These are phyloP conservation scores for Aquilaria agallochum DNA, from an alignment of 441 rosid species.

Conservation along the genomic window DNA sequence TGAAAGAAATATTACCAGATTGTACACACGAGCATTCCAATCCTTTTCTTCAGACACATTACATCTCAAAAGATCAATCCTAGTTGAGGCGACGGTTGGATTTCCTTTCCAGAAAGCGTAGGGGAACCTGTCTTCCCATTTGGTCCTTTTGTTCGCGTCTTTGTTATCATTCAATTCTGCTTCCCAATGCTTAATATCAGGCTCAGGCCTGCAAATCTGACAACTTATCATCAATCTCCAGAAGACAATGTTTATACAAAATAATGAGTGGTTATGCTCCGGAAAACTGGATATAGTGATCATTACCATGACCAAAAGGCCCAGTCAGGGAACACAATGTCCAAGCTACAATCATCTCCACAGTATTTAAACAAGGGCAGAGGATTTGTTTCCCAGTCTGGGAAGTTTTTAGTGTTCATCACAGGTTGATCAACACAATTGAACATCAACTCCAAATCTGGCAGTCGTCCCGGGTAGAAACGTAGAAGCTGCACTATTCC, in stretches of 20 bases:
- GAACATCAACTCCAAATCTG: constrained; percentile 35
- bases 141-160: constrained; percentile 37
- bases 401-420: constrained; percentile 11
- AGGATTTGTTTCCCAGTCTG: constrained; percentile 12
- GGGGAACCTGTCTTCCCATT: constrained; percentile 46
- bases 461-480: constrained; percentile 29
- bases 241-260: background rate
- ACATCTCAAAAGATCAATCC: constrained; percentile 53
- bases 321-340: constrained; percentile 39
- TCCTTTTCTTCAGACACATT: constrained; percentile 40
- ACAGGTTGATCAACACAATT: constrained; percentile 23
- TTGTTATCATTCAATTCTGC: constrained; percentile 28
- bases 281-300: background rate
- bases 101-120: constrained; percentile 62
- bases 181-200: constrained; percentile 50
- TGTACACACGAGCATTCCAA: constrained; percentile 47
- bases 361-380: constrained; percentile 33
- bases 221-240: background rate
- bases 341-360: constrained; percentile 18
- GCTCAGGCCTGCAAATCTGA: constrained; percentile 37
- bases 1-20: constrained; percentile 24
- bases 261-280: background rate
- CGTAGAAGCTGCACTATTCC: constrained; percentile 53
- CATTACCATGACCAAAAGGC: constrained; percentile 38
- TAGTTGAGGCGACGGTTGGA: constrained; percentile 38